These are phyloP conservation scores for Lasiosphaeriaceae sp. DNA, from an alignment of 495 filamentous ascomycete genomes.

Conservation along the genomic window DNA sequence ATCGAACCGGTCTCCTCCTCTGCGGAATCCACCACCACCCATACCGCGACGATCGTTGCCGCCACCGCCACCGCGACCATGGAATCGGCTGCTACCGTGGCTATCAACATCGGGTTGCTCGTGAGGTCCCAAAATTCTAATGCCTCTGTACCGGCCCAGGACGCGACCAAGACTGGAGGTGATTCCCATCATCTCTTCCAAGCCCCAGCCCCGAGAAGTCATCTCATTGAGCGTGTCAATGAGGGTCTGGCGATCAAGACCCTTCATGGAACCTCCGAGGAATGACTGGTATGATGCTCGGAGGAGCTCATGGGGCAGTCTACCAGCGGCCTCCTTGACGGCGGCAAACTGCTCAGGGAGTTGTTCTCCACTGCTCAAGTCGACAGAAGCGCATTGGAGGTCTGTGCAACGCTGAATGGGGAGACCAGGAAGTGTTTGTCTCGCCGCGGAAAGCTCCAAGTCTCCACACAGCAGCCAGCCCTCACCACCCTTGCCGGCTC, in stretches of 20 bases:
- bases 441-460: slow-evolving; percentile 49
- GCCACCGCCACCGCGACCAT: not conserved
- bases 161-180: slow-evolving; percentile 33
- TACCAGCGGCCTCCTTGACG: slow-evolving; percentile 30
- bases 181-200: slow-evolving; percentile 55
- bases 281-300: slow-evolving; percentile 35
- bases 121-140: slow-evolving; percentile 35
- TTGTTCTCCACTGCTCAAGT: slow-evolving; percentile 32
- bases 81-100: not conserved
- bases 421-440: slow-evolving; percentile 53
- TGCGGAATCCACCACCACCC: not conserved
- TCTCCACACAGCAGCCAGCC: slow-evolving; percentile 72
- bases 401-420: slow-evolving; percentile 59
- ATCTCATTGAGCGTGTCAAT: slow-evolving; percentile 60
- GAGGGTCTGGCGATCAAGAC: slow-evolving; percentile 31
- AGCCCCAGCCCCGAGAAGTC: slow-evolving; percentile 56
- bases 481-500: slow-evolving; percentile 71
- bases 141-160: slow-evolving; percentile 35
- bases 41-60: not conserved
- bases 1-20: no score
- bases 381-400: slow-evolving; percentile 46
- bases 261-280: slow-evolving; percentile 47
- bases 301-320: slow-evolving; percentile 31
- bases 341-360: slow-evolving; percentile 36
- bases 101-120: not conserved